Conservation (phyloP, 352 stramenopile genomes). For the Globisporangium echinulatum region DNA sequence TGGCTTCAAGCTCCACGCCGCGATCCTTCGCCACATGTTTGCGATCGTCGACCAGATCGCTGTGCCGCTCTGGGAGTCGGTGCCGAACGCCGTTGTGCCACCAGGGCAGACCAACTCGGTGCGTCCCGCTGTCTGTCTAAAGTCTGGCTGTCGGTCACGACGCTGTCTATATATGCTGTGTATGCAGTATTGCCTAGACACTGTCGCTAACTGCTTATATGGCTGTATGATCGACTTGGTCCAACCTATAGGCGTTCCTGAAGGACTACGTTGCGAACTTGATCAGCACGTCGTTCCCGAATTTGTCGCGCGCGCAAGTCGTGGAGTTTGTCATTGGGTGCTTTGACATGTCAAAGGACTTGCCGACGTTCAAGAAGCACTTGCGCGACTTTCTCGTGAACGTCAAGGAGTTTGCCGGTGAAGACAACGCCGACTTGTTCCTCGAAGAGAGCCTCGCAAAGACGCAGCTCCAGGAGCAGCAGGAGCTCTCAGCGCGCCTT, state of each 20-base stretch:
- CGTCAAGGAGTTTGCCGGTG: conserved; percentile 96
- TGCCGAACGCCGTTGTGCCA: conserved; percentile 64
- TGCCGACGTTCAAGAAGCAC: conserved; percentile 97
- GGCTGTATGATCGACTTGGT: background rate
- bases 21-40: conserved; percentile 97
- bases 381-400: conserved; percentile 99
- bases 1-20: conserved; percentile 97
- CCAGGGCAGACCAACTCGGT: conserved; percentile 77
- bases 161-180: background rate
- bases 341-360: conserved; percentile 97
- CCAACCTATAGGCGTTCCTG: conserved; percentile 74
- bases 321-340: conserved; percentile 95
- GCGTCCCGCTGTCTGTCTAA: conserved; percentile 6
- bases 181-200: background rate
- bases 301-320: conserved; percentile 92
- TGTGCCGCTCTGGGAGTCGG: conserved; percentile 93
- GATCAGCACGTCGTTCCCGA: conserved; percentile 96
- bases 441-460: conserved; percentile 92
- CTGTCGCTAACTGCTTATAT: background rate
- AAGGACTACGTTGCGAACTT: conserved; percentile 96
- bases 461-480: conserved; percentile 81
- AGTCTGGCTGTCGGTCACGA: too few species aligned
- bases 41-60: conserved; percentile 95
- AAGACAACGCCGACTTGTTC: conserved; percentile 97
- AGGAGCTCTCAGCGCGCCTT: conserved; percentile 75